phyloP scores from a whole-genome alignment of 75 land plant species.

The Pinus albicaulis region DNA sequence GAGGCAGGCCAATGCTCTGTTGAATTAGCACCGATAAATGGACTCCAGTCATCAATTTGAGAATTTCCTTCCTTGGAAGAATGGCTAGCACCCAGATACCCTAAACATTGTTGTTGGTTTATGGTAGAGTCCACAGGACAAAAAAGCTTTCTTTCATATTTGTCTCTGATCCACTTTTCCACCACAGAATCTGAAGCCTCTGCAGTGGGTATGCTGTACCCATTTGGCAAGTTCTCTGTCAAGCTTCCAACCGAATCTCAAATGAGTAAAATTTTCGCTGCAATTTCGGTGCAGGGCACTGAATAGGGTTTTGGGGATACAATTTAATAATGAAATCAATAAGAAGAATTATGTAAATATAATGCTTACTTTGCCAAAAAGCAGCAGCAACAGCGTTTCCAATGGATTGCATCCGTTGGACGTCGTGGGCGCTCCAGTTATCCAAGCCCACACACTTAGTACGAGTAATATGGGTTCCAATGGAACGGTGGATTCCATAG shows the following conservation, averaged over 20 bases:
- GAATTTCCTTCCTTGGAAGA: background rate
- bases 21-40: conserved; percentile 3
- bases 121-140: conserved; percentile 14
- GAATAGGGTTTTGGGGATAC: too few relatives aligned
- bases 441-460: conserved; percentile 37
- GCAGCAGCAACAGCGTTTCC: conserved; percentile 28
- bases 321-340: too few relatives aligned
- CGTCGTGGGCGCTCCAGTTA: conserved; percentile 21
- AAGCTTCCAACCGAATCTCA: background rate
- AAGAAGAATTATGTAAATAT: too few relatives aligned
- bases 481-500: conserved; percentile 32
- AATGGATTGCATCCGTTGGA: conserved; percentile 22
- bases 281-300: background rate
- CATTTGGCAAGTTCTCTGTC: conserved; percentile 22
- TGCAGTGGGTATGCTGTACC: conserved; percentile 12
- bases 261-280: background rate
- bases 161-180: conserved; percentile 37
- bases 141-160: conserved; percentile 31
- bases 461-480: conserved; percentile 34
- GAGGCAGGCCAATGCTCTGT: background rate
- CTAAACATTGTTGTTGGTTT: conserved; percentile 8
- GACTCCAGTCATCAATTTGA: background rate
- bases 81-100: background rate
- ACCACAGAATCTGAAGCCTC: conserved; percentile 23
- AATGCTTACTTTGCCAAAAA: conserved; percentile 30